Evolutionary conservation across 768 basidiomycete genomes (phyloP).

Genomic region (Lyophyllum atratum): DNA sequence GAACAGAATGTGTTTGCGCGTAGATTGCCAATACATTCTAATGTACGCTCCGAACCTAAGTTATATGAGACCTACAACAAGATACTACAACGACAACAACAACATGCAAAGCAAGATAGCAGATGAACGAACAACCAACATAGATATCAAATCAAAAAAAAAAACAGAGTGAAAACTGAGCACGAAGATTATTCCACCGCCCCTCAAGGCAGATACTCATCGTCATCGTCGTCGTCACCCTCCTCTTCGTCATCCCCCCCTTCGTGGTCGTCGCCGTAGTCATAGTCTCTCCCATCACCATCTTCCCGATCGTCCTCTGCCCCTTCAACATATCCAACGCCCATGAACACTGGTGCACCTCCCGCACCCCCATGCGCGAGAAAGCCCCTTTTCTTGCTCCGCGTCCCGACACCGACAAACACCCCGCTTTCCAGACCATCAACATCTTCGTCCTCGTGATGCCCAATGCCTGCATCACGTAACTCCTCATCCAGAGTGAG

Average conservation of each 20-base stretch:
- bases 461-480: conserved; percentile 37
- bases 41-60: too few species aligned
- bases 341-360: conserved; percentile 71
- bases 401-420: conserved; percentile 55
- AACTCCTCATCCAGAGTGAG: conserved; percentile 73
- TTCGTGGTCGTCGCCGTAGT: not conserved
- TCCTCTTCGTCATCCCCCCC: not conserved
- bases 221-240: not conserved
- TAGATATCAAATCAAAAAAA: too few species aligned
- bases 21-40: conserved; percentile 10
- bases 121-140: too few species aligned
- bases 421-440: conserved; percentile 52
- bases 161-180: too few species aligned
- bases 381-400: conserved; percentile 58
- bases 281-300: not conserved
- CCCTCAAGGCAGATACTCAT: conserved; percentile 12
- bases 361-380: conserved; percentile 76
- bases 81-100: too few species aligned
- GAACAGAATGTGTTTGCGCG: conserved; percentile 17
- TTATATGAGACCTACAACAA: too few species aligned
- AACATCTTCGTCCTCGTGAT: conserved; percentile 36
- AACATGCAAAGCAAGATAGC: too few species aligned
- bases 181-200: not conserved
- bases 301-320: conserved; percentile 33
- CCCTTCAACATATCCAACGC: conserved; percentile 65